Percentiles rank a stretch among this genome's conserved stretches.
Evolutionary conservation across 352 stramenopile species (phyloP).

Genomic region (Phytophthora agathidicida): DNA sequence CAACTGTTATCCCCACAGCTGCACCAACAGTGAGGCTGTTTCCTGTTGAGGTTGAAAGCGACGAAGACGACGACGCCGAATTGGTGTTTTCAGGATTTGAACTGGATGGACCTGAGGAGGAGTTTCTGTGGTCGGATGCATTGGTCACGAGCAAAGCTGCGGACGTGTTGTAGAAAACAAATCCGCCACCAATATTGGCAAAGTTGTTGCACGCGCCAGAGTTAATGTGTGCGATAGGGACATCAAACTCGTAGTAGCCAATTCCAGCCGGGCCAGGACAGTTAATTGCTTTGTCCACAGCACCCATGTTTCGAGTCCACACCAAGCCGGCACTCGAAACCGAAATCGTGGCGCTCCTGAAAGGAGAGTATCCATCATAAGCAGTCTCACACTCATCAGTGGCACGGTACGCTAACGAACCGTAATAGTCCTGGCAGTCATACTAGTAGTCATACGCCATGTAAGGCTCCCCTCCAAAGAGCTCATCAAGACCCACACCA

Average conservation of each 20-base stretch:
- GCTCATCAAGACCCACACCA: background rate
- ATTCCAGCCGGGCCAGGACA: background rate
- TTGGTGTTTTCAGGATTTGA: background rate
- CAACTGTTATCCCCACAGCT: background rate
- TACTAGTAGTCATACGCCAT: slow-evolving; percentile 14
- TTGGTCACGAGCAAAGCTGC: background rate
- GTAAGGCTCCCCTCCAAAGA: slow-evolving; percentile 1
- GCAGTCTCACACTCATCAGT: background rate
- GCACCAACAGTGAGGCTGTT: background rate
- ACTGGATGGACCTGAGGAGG: background rate
- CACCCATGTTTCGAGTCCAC: background rate
- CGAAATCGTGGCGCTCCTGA: slow-evolving; percentile 5
- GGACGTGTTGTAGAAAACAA: slow-evolving; percentile 8
- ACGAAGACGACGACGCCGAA: no score
- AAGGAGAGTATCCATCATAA: background rate
- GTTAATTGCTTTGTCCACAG: background rate
- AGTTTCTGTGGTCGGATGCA: background rate
- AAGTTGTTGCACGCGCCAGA: background rate
- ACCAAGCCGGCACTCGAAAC: background rate
- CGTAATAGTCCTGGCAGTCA: slow-evolving; percentile 1
- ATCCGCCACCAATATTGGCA: slow-evolving; percentile 1
- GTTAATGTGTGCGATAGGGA: slow-evolving; percentile 3
- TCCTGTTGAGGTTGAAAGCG: background rate
- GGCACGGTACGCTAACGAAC: slow-evolving; percentile 3
- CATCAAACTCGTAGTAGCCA: slow-evolving; percentile 9